Evolutionary conservation across 306 rosid species (phyloP).

Genomic region (Dryas octopetala): DNA sequence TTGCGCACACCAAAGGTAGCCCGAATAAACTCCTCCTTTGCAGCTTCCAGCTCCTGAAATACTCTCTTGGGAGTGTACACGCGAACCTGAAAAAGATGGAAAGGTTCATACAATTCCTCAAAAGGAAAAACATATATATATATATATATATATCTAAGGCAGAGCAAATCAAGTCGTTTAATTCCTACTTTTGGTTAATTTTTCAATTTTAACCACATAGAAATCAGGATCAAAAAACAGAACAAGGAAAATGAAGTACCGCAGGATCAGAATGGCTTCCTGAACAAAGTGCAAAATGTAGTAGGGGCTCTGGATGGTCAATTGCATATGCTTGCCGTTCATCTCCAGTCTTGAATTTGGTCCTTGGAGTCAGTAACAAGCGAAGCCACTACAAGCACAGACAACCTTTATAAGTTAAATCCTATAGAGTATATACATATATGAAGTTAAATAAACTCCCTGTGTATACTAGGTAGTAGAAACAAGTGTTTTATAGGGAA

Average conservation of each 20-base stretch:
- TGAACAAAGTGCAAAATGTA: slow-evolving; percentile 81
- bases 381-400: slow-evolving; percentile 76
- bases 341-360: slow-evolving; percentile 72
- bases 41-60: slow-evolving; percentile 63
- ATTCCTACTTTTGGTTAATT: background rate
- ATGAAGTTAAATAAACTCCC: background rate
- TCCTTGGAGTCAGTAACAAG: slow-evolving; percentile 58
- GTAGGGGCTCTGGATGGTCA: slow-evolving; percentile 73
- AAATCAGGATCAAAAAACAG: background rate
- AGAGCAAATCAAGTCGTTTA: background rate
- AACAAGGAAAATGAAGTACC: slow-evolving; percentile 43
- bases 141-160: background rate
- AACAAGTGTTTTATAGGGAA: background rate
- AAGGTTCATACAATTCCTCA: background rate
- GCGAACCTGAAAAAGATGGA: slow-evolving; percentile 54
- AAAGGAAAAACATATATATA: background rate
- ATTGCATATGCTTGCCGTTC: slow-evolving; percentile 61
- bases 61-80: slow-evolving; percentile 71
- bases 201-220: background rate
- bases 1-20: slow-evolving; percentile 87
- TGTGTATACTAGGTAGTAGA: background rate
- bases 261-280: slow-evolving; percentile 98
- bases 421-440: too few species aligned
- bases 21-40: slow-evolving; percentile 71
- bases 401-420: slow-evolving; percentile 9